Evolutionary conservation across 495 filamentous ascomycete species (phyloP).

Genomic region (Podospora pseudoanserina): DNA sequence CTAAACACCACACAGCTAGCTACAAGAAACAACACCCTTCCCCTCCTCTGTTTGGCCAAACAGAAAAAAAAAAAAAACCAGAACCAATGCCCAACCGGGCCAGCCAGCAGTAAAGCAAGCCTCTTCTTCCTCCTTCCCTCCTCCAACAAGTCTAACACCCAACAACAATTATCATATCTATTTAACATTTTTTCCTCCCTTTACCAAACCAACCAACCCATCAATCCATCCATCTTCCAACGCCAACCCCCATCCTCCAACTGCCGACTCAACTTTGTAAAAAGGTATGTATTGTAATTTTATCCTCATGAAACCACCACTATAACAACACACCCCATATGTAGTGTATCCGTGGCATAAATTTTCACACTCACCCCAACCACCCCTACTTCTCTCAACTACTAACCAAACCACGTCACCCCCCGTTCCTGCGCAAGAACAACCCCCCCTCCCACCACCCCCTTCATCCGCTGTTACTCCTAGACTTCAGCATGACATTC

Average conservation of each 20-base stretch:
- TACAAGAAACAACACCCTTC: no score
- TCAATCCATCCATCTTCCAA: neutral
- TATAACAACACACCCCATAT: neutral
- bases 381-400: neutral
- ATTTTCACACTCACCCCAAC: neutral
- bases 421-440: neutral
- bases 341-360: neutral
- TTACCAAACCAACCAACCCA: neutral
- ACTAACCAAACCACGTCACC: neutral
- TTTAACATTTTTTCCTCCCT: neutral
- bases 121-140: neutral
- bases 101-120: neutral
- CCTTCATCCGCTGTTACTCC: conserved; percentile 12
- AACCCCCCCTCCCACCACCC: neutral
- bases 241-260: neutral
- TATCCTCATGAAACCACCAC: neutral
- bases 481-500: conserved; percentile 12
- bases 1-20: neutral
- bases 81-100: neutral
- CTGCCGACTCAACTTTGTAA: neutral
- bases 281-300: neutral
- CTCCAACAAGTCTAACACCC: neutral
- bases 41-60: no score
- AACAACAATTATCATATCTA: neutral
- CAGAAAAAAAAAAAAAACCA: no score